Base-by-base conservation (phyloP, 192 early-diverging fungal genomes). In the Kappamyces sp. region DNA sequence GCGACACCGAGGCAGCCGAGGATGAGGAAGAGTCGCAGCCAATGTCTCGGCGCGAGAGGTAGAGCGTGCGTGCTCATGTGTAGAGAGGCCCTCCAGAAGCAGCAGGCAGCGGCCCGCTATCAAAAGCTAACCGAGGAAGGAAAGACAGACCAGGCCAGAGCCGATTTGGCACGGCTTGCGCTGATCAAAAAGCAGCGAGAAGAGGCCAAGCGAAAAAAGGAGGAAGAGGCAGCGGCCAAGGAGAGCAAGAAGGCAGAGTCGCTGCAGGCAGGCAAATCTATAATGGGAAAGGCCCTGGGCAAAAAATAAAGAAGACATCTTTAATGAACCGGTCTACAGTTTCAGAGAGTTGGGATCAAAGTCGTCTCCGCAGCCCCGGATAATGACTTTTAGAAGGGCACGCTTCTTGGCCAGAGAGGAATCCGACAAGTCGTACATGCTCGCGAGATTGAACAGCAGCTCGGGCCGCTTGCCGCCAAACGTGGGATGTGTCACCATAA, bases 101-200 rank as follows among this genome's bases (percentile, higher is more conserved):
- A 74, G 54, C 55, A 62, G 5, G 66, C 64, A 30, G 74, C 71
- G 62, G 69, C 65, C 11, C 66, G 64, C 6, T 78, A 67, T 48
- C 77, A 71, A 67, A 79, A 79, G 52, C 70, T 73, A 4, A 68
- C 71, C 50, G 46, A 53, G 61, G 77, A 79, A 47, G 77, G 77
- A 12, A 77, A 77, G 49, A 79, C 77, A n/a, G 77, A 79, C 42
- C 71, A 74, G 47, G 77, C 77, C 5, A 50, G 70, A 32, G 62
- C 66, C 11, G 77, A 79, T 62, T 45, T 79, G 49, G 77, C 77
- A 3, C 53, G 77, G 14, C 50, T 79, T 36, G 77, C 77, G 11
- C 71, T 79, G 51, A 79, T 79, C 59, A 57, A 58, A 35, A 79
- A 79, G 50, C 74, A 79, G 54, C 54, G 77, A 22, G 77, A 79